phyloP scores from a whole-genome alignment of 202 grass and related monocot species.

The Zizania palustris region DNA sequence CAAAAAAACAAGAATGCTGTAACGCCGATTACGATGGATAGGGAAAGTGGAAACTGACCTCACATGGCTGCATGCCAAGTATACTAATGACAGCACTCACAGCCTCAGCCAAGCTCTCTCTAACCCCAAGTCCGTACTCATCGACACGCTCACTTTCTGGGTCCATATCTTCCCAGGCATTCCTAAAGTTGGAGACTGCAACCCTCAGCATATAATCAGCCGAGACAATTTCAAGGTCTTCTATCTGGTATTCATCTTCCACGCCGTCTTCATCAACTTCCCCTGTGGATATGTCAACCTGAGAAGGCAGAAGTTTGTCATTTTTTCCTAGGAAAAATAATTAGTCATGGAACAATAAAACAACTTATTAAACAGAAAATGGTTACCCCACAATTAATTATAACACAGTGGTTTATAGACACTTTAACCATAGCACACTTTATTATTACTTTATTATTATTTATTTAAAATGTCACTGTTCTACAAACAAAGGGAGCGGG shows the following conservation, averaged over 20 bases:
- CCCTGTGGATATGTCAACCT: constrained; percentile 69
- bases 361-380: background rate
- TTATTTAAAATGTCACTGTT: constrained; percentile 20
- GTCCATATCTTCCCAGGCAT: constrained; percentile 81
- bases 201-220: constrained; percentile 84
- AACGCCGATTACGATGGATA: background rate
- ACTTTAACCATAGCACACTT: constrained; percentile 18
- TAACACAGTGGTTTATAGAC: constrained; percentile 3
- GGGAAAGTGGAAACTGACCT: constrained; percentile 47
- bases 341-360: constrained; percentile 25
- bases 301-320: constrained; percentile 25
- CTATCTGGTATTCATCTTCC: constrained; percentile 83
- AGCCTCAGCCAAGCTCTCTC: constrained; percentile 78
- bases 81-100: constrained; percentile 67
- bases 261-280: constrained; percentile 81
- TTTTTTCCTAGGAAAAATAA: background rate
- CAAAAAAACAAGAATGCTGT: background rate
- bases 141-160: constrained; percentile 63
- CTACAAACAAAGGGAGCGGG: constrained; percentile 19
- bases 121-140: constrained; percentile 76
- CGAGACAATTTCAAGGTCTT: constrained; percentile 68
- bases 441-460: constrained; percentile 11
- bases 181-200: constrained; percentile 73
- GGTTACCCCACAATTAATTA: background rate
- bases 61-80: constrained; percentile 83